These are phyloP conservation scores for Citeromyces hawaiiensis DNA, from an alignment of 1,139 yeast species.

Conservation along the genomic window DNA sequence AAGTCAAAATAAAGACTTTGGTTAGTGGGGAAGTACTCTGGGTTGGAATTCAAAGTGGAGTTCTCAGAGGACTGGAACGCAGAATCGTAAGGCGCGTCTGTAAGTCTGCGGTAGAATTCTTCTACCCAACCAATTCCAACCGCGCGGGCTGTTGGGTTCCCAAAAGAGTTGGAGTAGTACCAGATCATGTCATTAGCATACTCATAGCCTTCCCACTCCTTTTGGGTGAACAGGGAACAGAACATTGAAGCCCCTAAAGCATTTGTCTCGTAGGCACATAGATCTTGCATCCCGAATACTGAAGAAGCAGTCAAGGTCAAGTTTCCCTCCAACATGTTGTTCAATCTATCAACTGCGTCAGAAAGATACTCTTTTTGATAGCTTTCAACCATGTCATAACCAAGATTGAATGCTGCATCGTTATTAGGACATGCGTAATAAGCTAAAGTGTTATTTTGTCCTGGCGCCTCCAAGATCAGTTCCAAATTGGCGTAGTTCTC, in stretches of 20 bases:
- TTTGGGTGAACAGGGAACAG: constrained; percentile 32
- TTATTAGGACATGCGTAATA: constrained; percentile 24
- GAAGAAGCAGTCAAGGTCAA: constrained; percentile 22
- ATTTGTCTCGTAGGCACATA: constrained; percentile 37
- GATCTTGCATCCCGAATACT: constrained; percentile 19
- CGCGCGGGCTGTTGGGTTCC: constrained; percentile 22
- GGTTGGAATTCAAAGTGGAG: constrained; percentile 15
- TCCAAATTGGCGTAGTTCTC: constrained; percentile 8
- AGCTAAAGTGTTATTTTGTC: constrained; percentile 27
- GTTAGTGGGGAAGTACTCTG: constrained; percentile 21
- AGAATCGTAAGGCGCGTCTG: constrained; percentile 9
- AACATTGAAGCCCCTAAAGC: constrained; percentile 32
- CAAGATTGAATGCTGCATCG: constrained; percentile 8
- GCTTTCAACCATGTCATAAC: constrained; percentile 5
- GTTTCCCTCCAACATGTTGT: constrained; percentile 24
- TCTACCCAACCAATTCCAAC: constrained; percentile 26
- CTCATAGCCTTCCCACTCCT: constrained; percentile 34
- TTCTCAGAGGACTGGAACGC: constrained; percentile 20
- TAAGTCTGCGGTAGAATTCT: constrained; percentile 22
- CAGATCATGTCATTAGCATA: constrained; percentile 27
- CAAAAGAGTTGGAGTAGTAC: constrained; percentile 23
- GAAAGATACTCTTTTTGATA: neutral
- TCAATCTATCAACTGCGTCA: constrained; percentile 21
- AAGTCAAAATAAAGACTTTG: constrained; percentile 27
- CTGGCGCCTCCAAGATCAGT: constrained; percentile 14